A percentile compares a stretch with the other conserved stretches of the same genome.
phyloP scores from a whole-genome alignment of 352 stramenopile genomes.

The Globisporangium paddicum region DNA sequence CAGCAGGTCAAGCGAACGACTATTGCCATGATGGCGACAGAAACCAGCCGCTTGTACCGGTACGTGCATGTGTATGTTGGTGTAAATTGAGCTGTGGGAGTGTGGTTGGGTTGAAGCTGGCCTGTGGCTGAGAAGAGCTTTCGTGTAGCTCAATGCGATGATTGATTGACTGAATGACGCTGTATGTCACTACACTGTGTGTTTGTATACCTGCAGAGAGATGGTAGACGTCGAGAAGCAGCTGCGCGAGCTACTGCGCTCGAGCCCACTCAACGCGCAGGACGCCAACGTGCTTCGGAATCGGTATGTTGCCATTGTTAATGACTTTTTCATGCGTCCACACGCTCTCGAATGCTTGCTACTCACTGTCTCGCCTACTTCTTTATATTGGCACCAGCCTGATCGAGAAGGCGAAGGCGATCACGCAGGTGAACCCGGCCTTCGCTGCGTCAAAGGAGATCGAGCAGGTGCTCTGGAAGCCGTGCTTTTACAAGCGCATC shows the following conservation, averaged over 20 bases:
- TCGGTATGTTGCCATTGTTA: conserved; percentile 8
- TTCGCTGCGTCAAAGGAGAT: conserved; percentile 69
- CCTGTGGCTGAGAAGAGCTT: conserved; percentile 5
- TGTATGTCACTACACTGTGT: background rate
- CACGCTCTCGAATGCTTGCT: background rate
- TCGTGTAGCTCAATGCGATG: background rate
- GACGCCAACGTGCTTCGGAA: conserved; percentile 55
- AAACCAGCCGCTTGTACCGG: conserved; percentile 34
- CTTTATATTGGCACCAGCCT: too few relatives aligned
- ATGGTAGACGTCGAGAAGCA: conserved; percentile 70
- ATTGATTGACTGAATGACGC: background rate
- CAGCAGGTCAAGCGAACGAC: background rate
- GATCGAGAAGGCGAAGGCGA: conserved; percentile 40
- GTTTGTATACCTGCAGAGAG: conserved; percentile 33
- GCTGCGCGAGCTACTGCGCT: conserved; percentile 60
- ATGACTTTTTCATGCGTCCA: too few relatives aligned
- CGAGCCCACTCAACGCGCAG: conserved; percentile 54
- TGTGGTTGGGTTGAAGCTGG: conserved; percentile 5
- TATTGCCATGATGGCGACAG: conserved; percentile 8
- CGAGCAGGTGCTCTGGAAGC: conserved; percentile 87
- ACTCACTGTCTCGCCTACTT: too few relatives aligned
- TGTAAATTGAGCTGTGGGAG: background rate
- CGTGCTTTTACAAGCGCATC: conserved; percentile 90
- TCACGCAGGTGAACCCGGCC: conserved; percentile 37
- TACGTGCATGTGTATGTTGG: conserved; percentile 10